Base-by-base conservation (phyloP, 768 basidiomycete species). In the Cantharellus anzutake region DNA sequence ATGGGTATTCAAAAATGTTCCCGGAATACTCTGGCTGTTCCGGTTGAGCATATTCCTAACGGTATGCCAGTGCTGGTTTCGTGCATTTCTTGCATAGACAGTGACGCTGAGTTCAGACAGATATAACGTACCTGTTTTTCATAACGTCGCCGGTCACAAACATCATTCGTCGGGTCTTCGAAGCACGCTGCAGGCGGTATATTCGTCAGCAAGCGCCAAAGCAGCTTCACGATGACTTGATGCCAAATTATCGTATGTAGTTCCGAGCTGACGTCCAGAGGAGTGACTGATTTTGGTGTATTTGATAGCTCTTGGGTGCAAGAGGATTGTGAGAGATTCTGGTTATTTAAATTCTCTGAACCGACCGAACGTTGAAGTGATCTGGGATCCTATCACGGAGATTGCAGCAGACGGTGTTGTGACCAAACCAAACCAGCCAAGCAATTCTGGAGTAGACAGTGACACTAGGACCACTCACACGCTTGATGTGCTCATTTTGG, bases 341-440 rank as follows among this genome's bases (percentile, higher is more conserved):
- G 74, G 74, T 16, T 83, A 81, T 65, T 73, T 84, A 20, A 67
- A 73, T n/a, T 70, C 73, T 35, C 67, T 83, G 57, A 70, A 77
- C 58, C 71, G 70, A 51, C 72, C 78, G 1, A 82, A 84, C 66
- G 76, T 83, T 41, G 69, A 69, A 20, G 63, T 83, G 51, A 67
- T 64, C 16, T 80, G 75, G 74, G 75, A 76, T 29, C 7, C 7
- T 5, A 55, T 55, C 38, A 37, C 5, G 7, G 7, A 37, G 7
- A 55, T 55, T 14, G 35, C 35, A 7, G 7, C 7, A 5, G 52
- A 55, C 7, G 52, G 52, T 7, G 38, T 55, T 7, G 35, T 7
- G 35, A 55, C 52, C 35, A 48, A 48, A 20, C 20, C 44, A 48
- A 20, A 7, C 7, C 44, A 48, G 44, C 20, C 7, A 48, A 7